These are phyloP conservation scores for Penicillium angulare DNA, from an alignment of 495 filamentous ascomycete genomes.

Conservation along the genomic window DNA sequence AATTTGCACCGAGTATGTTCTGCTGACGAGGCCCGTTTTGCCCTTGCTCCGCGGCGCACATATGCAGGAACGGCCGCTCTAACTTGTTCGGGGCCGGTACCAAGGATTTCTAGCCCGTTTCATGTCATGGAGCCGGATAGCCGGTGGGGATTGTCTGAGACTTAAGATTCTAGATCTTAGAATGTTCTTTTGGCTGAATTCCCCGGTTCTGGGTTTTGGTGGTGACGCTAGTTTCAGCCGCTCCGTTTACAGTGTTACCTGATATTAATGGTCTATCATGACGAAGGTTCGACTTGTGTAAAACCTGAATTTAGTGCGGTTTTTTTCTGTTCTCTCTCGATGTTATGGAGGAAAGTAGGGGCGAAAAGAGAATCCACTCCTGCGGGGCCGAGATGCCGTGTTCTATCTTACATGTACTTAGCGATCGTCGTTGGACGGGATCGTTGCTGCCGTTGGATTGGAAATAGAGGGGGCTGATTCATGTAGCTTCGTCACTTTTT, in stretches of 20 bases:
- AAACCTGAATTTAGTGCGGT: too few relatives aligned
- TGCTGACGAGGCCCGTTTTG: neutral
- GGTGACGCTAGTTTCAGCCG: too few relatives aligned
- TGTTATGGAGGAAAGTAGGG: neutral
- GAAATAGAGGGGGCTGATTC: neutral
- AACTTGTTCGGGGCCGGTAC: neutral
- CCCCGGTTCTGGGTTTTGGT: too few relatives aligned
- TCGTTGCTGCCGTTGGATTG: neutral
- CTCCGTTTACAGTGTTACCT: too few relatives aligned
- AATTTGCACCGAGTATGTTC: neutral
- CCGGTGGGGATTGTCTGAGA: neutral
- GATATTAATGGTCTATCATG: too few relatives aligned
- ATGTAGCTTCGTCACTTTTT: neutral
- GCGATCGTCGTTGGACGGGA: neutral
- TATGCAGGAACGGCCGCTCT: slow-evolving; percentile 2
- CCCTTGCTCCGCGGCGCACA: neutral
- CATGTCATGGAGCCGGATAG: too few relatives aligned
- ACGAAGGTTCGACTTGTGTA: too few relatives aligned
- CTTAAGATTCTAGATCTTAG: neutral
- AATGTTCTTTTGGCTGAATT: neutral
- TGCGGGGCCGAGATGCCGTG: neutral
- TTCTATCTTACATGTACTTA: too few relatives aligned
- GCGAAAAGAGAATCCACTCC: neutral
- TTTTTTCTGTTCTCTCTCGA: neutral
- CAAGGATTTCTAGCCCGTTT: neutral